Evolutionary conservation across 805 yeast species (phyloP).

Genomic region (Lipomyces yamadae): DNA sequence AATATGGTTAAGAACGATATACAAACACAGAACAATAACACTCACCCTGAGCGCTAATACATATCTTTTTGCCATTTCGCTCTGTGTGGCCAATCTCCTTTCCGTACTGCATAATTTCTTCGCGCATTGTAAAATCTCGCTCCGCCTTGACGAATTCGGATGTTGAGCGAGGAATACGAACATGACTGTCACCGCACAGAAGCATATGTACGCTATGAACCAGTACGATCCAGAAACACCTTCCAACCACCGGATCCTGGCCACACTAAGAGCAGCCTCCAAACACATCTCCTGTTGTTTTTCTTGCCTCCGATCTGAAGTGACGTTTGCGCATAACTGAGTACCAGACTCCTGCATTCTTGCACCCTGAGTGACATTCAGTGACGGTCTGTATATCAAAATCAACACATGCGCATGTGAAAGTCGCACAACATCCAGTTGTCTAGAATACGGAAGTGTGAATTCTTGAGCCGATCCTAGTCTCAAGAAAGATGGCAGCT

Average conservation of each 20-base stretch:
- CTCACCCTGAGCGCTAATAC: slow-evolving; percentile 21
- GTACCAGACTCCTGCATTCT: too few relatives aligned
- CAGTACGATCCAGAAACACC: slow-evolving; percentile 27
- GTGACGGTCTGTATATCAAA: slow-evolving; percentile 29
- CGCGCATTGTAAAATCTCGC: slow-evolving; percentile 23
- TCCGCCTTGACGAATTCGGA: slow-evolving; percentile 10
- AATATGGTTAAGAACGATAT: too few relatives aligned
- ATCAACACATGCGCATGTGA: slow-evolving; percentile 34
- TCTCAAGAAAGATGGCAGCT: slow-evolving; percentile 19
- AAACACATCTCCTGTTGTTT: slow-evolving; percentile 31
- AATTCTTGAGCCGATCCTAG: slow-evolving; percentile 10
- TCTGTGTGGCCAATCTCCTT: slow-evolving; percentile 17
- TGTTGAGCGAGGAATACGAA: slow-evolving; percentile 30
- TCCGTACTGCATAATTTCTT: slow-evolving; percentile 29
- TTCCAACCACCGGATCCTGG: slow-evolving; percentile 20
- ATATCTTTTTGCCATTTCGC: slow-evolving; percentile 25
- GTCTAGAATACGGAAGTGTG: slow-evolving; percentile 27
- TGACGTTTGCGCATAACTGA: not conserved
- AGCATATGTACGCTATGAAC: slow-evolving; percentile 29
- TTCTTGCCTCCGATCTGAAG: slow-evolving; percentile 7
- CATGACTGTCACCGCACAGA: slow-evolving; percentile 34
- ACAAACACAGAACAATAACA: too few relatives aligned
- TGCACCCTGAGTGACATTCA: slow-evolving; percentile 10
- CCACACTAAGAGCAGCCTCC: slow-evolving; percentile 26
- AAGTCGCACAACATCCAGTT: slow-evolving; percentile 23